phyloP scores from a whole-genome alignment of 1,284 basidiomycete species.

The Trichosporon asahii region DNA sequence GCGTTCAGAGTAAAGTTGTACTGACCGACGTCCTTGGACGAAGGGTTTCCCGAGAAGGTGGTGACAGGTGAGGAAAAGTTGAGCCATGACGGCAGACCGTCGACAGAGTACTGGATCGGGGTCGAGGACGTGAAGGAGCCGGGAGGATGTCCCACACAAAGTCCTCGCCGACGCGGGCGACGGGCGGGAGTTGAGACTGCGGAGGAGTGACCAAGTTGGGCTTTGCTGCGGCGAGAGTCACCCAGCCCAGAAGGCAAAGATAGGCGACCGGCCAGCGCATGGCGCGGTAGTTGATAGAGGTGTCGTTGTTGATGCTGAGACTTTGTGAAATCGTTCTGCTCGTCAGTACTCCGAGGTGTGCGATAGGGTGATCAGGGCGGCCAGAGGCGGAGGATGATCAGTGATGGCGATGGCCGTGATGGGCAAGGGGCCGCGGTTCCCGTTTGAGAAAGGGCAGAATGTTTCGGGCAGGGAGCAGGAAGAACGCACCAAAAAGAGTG shows the following conservation, averaged over 20 bases:
- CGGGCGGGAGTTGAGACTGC: conserved; percentile 49
- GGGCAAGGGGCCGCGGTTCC: not conserved
- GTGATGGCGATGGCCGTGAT: not conserved
- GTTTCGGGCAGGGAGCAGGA: not conserved
- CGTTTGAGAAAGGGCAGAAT: not conserved
- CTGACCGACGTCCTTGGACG: conserved; percentile 37
- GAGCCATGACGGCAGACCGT: conserved; percentile 55
- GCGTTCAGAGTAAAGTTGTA: conserved; percentile 39
- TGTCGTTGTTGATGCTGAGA: not conserved
- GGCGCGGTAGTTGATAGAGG: conserved; percentile 10
- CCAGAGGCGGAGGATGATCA: not conserved
- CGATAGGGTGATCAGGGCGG: not conserved
- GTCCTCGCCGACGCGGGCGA: conserved; percentile 47
- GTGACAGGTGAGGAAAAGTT: conserved; percentile 35
- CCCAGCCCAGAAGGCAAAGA: conserved; percentile 12
- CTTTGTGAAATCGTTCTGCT: conserved; percentile 4
- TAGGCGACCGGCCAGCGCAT: conserved; percentile 23
- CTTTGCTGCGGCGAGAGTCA: conserved; percentile 27
- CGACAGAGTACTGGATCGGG: conserved; percentile 49
- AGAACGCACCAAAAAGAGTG: not conserved
- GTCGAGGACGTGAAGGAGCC: conserved; percentile 45
- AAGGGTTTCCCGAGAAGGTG: conserved; percentile 44
- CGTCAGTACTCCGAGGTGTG: conserved; percentile 14
- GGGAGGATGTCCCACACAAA: conserved; percentile 51
- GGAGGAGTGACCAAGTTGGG: conserved; percentile 39